These are phyloP conservation scores for Allium fistulosum DNA, from an alignment of 106 monocot species.

Conservation along the genomic window DNA sequence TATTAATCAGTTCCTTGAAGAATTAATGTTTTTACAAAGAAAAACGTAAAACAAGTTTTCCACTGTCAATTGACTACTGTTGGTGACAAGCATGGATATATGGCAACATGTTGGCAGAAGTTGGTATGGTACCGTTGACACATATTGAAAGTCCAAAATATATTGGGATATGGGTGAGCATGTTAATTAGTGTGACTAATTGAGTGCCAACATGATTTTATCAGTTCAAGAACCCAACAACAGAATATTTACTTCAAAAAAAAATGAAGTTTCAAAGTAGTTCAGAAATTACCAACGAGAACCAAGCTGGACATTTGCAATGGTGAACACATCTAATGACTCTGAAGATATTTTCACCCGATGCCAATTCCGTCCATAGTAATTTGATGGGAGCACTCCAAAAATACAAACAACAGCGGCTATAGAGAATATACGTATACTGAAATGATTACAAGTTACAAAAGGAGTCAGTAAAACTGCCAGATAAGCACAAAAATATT, in stretches of 20 bases:
- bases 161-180: no score
- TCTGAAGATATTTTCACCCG: conserved; percentile 38
- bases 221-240: not conserved
- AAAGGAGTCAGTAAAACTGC: not conserved
- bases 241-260: not conserved
- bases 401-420: conserved; percentile 62
- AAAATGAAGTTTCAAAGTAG: not conserved
- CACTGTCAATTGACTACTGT: no score
- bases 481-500: not conserved
- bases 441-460: conserved; percentile 8
- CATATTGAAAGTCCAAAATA: no score
- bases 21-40: no score
- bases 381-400: conserved; percentile 60
- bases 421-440: conserved; percentile 73
- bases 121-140: no score
- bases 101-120: no score
- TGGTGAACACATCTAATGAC: conserved; percentile 66
- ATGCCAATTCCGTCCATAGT: conserved; percentile 55
- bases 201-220: no score
- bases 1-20: no score
- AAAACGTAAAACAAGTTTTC: no score
- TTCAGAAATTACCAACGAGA: conserved; percentile 42
- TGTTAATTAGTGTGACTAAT: no score
- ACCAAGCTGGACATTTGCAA: conserved; percentile 44
- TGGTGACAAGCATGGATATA: no score